These are phyloP conservation scores for Noccaea caerulescens DNA, from an alignment of 345 rosid species.

Conservation along the genomic window DNA sequence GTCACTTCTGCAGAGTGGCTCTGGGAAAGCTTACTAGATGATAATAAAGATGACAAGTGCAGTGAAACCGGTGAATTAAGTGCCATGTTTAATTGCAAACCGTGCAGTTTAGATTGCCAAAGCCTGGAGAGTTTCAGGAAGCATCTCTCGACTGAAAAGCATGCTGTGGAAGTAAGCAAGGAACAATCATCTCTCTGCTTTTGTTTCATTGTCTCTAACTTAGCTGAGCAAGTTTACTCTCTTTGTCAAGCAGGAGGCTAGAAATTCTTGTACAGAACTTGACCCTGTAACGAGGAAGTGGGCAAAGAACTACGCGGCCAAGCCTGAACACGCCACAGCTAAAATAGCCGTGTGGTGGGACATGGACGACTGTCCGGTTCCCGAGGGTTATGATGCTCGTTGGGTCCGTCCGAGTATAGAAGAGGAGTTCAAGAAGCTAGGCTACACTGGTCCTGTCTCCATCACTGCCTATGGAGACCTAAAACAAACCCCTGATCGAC, in stretches of 20 bases:
- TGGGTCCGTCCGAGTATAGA: constrained; percentile 3
- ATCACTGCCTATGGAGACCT: constrained; percentile 22
- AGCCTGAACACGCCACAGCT: constrained; percentile 6
- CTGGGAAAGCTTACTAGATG: background rate
- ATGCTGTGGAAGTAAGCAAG: constrained; percentile 1
- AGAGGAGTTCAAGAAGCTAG: background rate
- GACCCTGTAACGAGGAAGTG: background rate
- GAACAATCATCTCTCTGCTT: too few relatives aligned
- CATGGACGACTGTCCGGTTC: constrained; percentile 7
- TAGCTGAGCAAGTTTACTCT: too few relatives aligned
- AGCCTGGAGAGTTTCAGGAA: background rate
- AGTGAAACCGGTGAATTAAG: background rate
- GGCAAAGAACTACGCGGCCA: constrained; percentile 2
- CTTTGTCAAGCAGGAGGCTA: too few relatives aligned
- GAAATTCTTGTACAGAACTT: background rate
- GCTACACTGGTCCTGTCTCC: constrained; percentile 28
- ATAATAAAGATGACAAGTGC: background rate
- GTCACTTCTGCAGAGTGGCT: background rate
- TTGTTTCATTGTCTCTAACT: too few relatives aligned
- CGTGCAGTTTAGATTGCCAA: background rate
- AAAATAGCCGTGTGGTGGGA: constrained; percentile 25
- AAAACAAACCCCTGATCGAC: background rate
- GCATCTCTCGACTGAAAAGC: background rate
- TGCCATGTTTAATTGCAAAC: constrained; percentile 20
- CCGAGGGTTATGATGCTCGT: constrained; percentile 11